Percentiles rank a stretch among this genome's conserved stretches.
Evolutionary conservation across 2,329 filamentous ascomycete species (phyloP).

Genomic region (Epichloe brachyelytri): DNA sequence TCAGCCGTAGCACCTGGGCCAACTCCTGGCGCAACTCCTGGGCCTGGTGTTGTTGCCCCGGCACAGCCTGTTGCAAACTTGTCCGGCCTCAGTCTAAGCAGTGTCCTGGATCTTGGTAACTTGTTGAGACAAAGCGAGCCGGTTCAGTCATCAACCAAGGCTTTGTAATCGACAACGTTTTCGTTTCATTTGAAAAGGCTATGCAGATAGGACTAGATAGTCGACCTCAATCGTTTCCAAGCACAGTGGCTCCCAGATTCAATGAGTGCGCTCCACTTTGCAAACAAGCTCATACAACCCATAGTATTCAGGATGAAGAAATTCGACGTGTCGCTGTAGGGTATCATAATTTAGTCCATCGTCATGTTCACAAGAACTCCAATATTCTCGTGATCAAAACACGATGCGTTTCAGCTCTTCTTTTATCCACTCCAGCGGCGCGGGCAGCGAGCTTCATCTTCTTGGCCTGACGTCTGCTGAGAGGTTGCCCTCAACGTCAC

Average conservation of each 20-base stretch:
- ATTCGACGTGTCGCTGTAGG: not conserved
- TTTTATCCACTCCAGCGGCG: constrained; percentile 14
- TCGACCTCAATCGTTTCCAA: not conserved
- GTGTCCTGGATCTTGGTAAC: constrained; percentile 31
- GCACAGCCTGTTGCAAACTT: constrained; percentile 21
- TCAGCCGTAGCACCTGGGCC: constrained; percentile 3
- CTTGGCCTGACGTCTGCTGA: constrained; percentile 46
- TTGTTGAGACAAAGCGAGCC: constrained; percentile 11
- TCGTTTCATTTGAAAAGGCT: not conserved
- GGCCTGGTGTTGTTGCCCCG: constrained; percentile 9
- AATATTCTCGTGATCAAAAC: not conserved
- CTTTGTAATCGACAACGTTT: not conserved
- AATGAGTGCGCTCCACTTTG: not conserved
- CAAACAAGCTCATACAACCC: not conserved
- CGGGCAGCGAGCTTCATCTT: constrained; percentile 39
- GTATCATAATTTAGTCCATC: not conserved
- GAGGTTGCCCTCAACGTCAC: constrained; percentile 18
- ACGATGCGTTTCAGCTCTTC: not conserved
- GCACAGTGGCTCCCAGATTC: not conserved
- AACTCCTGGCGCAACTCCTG: constrained; percentile 1
- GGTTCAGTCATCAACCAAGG: not conserved
- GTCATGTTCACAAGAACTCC: not conserved
- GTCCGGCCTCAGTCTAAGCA: constrained; percentile 28
- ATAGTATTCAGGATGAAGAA: not conserved
- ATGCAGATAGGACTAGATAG: not conserved